These are phyloP conservation scores for Paraphoma sp. DNA, from an alignment of 2,329 filamentous ascomycete genomes.

Conservation along the genomic window DNA sequence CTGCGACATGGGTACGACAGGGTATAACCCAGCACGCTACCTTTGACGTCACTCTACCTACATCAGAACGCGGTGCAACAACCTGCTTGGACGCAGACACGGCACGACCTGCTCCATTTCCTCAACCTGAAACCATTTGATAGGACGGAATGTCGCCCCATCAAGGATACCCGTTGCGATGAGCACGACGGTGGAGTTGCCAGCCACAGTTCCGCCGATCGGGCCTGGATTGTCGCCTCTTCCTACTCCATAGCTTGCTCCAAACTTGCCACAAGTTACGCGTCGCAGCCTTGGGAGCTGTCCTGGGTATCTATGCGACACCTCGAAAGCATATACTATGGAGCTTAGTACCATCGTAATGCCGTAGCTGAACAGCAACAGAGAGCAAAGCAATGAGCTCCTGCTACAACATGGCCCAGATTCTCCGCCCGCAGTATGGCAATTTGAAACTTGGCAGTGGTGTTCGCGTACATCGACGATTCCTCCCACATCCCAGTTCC, in stretches of 20 bases:
- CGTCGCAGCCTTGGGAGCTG: background rate
- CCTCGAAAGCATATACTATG: background rate
- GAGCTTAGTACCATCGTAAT: too few species aligned
- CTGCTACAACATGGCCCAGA: conserved; percentile 11
- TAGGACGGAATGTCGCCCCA: conserved; percentile 22
- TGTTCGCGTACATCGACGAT: conserved; percentile 41
- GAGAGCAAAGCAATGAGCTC: background rate
- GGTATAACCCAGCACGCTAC: conserved; percentile 21
- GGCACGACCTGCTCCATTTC: conserved; percentile 21
- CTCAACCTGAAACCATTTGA: conserved; percentile 17
- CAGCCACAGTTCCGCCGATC: conserved; percentile 37
- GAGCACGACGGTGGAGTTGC: conserved; percentile 20
- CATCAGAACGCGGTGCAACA: conserved; percentile 16
- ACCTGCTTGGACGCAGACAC: conserved; percentile 27
- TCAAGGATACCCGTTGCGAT: conserved; percentile 26
- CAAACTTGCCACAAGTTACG: background rate
- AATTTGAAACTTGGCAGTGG: conserved; percentile 28
- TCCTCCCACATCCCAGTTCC: conserved; percentile 25
- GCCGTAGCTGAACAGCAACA: background rate
- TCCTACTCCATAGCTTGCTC: conserved; percentile 7
- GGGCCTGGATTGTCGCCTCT: conserved; percentile 29
- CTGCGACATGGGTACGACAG: conserved; percentile 7
- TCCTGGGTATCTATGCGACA: background rate
- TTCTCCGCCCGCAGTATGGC: conserved; percentile 20
- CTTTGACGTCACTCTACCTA: background rate